Base-by-base conservation (phyloP, 345 rosid genomes). In the Combretum micranthum region DNA sequence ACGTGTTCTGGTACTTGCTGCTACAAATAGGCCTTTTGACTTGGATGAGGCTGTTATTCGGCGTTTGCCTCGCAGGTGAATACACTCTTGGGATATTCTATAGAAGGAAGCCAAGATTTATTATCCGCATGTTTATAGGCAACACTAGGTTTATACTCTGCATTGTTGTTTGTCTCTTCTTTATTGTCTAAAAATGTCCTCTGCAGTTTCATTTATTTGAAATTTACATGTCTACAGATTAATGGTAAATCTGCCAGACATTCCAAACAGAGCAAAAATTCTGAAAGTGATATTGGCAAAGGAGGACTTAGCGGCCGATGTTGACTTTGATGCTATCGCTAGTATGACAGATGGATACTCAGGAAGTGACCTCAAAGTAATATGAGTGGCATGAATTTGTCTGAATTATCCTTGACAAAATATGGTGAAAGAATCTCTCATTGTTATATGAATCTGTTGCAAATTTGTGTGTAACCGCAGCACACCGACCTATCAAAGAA, bases 21-120 rank as follows among this genome's bases (percentile, higher is more conserved):
- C 98, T 65, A 92, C 97, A 50, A 92, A 88, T 68, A 75, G 98
- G 65, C 95, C 97, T 48, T 92, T 80, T 73, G 98, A 92, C 75
- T 90, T 92, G 64, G 98, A 92, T 65, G 98, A 92, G 78, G 98
- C 97, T 55, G 98, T 88, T 65, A 88, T 88, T 61, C 83, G 97
- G 68, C 78, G 96, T 74, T 67, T 92, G 22, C 93, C 96, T 18
- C 64, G 70, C 20, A 55, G 65, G 70, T 66, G 48, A 47, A 47
- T 58, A 49, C 53, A 7, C 47, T 44, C 45, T 53, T 53, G 32
- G 14, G n/a, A 51, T 51, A 20, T 21, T 4, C 42, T n/a, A n/a
- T n/a, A n/a, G 17, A 16, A 18, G 9, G 15, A 11, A 26, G 44
- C 19, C 16, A 11, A 20, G 15, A 53, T 53, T 16, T 12, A 23